Evolutionary conservation across 495 filamentous ascomycete species (phyloP).

Genomic region (Evernia prunastri): DNA sequence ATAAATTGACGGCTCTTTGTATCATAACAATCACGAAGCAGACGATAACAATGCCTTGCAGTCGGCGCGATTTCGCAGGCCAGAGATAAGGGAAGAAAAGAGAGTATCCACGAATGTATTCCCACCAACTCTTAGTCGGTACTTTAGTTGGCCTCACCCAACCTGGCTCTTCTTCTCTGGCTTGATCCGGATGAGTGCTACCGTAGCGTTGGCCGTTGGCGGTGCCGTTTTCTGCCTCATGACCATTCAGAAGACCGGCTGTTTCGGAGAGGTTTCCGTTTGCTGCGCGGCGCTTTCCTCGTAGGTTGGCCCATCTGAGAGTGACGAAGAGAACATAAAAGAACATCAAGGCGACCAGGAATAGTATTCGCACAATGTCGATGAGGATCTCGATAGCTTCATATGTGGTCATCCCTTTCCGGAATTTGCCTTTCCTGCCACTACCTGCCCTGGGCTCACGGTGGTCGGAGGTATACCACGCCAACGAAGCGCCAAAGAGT

Average conservation of each 20-base stretch:
- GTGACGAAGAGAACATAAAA: constrained; percentile 54
- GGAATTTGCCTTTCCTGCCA: constrained; percentile 40
- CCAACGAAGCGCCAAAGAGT: constrained; percentile 57
- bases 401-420: constrained; percentile 54
- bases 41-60: constrained; percentile 69
- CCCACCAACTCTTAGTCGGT: constrained; percentile 73
- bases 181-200: constrained; percentile 32
- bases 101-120: constrained; percentile 76
- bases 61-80: constrained; percentile 65
- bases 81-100: constrained; percentile 93
- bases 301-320: constrained; percentile 26
- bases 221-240: constrained; percentile 38
- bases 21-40: constrained; percentile 71
- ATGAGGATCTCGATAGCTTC: constrained; percentile 56
- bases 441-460: constrained; percentile 53
- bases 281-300: constrained; percentile 19
- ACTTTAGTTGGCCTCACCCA: constrained; percentile 64
- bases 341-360: constrained; percentile 50
- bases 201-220: constrained; percentile 50
- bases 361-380: constrained; percentile 52
- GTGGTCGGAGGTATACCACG: constrained; percentile 54
- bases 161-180: constrained; percentile 30
- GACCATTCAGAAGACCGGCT: constrained; percentile 45
- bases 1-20: constrained; percentile 72
- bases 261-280: constrained; percentile 45